Conservation (phyloP, 208 protist species). For the Crithidia bombi region DNA sequence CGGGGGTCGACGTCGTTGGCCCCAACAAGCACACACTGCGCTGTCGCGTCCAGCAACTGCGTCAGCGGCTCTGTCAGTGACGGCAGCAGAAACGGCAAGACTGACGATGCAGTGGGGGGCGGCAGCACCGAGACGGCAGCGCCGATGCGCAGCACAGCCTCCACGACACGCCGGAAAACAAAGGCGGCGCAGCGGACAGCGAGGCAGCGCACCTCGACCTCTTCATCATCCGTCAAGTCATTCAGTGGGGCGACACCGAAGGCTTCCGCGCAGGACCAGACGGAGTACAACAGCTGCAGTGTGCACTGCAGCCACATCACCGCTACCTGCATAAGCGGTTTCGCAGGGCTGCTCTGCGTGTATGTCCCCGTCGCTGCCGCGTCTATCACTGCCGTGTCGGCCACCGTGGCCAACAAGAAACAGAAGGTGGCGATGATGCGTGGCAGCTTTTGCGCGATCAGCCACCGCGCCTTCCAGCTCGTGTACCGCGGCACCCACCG, state of each 20-base stretch:
- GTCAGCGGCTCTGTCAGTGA: slow-evolving; percentile 11
- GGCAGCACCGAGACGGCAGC: no score
- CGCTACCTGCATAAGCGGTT: slow-evolving; percentile 5
- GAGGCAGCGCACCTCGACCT: slow-evolving; percentile 68
- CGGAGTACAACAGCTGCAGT: slow-evolving; percentile 35
- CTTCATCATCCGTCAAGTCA: slow-evolving; percentile 50
- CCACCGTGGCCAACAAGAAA: slow-evolving; percentile 37
- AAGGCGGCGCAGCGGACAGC: slow-evolving; percentile 40
- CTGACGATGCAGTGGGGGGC: neutral
- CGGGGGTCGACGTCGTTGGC: slow-evolving; percentile 52
- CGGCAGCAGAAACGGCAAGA: slow-evolving; percentile 6
- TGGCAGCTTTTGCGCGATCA: slow-evolving; percentile 57
- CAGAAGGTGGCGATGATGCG: slow-evolving; percentile 46
- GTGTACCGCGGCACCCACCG: slow-evolving; percentile 46
- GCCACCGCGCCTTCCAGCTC: slow-evolving; percentile 72
- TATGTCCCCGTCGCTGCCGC: neutral
- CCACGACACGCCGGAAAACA: slow-evolving; percentile 38
- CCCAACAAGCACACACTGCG: slow-evolving; percentile 35
- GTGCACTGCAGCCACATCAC: slow-evolving; percentile 24
- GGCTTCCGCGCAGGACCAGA: slow-evolving; percentile 27
- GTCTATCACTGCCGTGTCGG: slow-evolving; percentile 1
- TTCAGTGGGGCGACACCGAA: slow-evolving; percentile 34
- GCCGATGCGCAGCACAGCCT: slow-evolving; percentile 42
- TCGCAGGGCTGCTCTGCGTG: neutral
- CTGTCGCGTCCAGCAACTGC: slow-evolving; percentile 42